Conservation (phyloP, 306 rosid genomes). For the Myrica gale region DNA sequence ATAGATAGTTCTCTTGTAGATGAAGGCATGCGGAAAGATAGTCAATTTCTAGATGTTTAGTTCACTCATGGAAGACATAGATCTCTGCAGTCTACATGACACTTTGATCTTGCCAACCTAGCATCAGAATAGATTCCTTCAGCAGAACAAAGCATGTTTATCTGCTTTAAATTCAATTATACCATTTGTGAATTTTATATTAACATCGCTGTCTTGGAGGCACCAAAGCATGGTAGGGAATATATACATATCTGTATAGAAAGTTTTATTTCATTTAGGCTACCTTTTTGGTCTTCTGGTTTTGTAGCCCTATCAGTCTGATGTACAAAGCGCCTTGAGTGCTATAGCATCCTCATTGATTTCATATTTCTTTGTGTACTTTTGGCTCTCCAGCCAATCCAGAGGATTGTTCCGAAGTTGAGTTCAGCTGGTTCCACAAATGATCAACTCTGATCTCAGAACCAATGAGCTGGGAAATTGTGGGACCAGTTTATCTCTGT, state of each 20-base stretch:
- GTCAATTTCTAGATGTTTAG: no score
- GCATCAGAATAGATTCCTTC: no score
- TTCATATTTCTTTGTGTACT: neutral
- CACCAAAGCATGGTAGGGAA: neutral
- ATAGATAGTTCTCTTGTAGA: no score
- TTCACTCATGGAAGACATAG: no score
- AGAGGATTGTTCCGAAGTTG: neutral
- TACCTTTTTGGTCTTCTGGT: neutral
- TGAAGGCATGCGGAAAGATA: no score
- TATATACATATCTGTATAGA: neutral
- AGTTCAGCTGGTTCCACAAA: slow-evolving; percentile 17
- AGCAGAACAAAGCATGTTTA: no score
- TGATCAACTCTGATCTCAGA: slow-evolving; percentile 23
- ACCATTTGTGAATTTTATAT: no score
- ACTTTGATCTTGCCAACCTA: no score
- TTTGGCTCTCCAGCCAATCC: slow-evolving; percentile 1
- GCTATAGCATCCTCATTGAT: neutral
- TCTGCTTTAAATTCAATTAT: neutral
- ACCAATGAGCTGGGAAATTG: slow-evolving; percentile 7
- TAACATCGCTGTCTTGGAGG: neutral
- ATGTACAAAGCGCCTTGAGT: neutral
- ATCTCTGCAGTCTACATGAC: no score
- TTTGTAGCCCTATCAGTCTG: neutral
- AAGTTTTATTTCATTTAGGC: neutral
- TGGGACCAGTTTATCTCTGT: slow-evolving; percentile 27